Evolutionary conservation across 768 basidiomycete species (phyloP).

Genomic region (Daedaleopsis nitida): DNA sequence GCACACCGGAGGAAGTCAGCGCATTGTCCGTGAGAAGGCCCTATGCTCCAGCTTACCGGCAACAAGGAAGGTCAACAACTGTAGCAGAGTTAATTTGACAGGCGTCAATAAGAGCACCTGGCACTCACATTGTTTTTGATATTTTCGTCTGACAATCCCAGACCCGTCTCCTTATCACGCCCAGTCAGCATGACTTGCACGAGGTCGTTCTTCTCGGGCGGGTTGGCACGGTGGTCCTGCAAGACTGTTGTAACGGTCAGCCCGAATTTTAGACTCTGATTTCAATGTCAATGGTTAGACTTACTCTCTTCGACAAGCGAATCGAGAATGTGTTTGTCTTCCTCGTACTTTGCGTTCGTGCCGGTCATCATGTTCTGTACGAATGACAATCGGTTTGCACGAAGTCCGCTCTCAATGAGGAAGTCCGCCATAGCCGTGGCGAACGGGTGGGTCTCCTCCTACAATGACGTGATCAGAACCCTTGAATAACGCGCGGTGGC

Average conservation of each 20-base stretch:
- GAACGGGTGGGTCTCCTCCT: constrained; percentile 42
- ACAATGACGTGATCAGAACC: not conserved
- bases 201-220: constrained; percentile 44
- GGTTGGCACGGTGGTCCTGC: constrained; percentile 38
- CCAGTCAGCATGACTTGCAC: constrained; percentile 46
- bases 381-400: constrained; percentile 37
- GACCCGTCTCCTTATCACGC: constrained; percentile 46
- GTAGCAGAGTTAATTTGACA: not conserved
- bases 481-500: too few relatives aligned
- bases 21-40: not conserved
- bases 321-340: constrained; percentile 42
- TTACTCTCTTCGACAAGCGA: constrained; percentile 42
- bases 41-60: constrained; percentile 34
- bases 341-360: constrained; percentile 41
- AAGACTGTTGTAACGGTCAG: constrained; percentile 34
- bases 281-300: constrained; percentile 10
- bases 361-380: constrained; percentile 38
- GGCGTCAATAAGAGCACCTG: too few relatives aligned
- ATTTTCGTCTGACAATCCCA: constrained; percentile 40
- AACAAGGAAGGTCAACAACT: constrained; percentile 53
- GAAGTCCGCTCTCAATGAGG: constrained; percentile 39
- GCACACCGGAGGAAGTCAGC: not conserved
- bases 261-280: not conserved
- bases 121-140: constrained; percentile 42
- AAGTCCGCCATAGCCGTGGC: constrained; percentile 45